These are phyloP conservation scores for Ophiostoma fasciatum DNA, from an alignment of 2,329 filamentous ascomycete genomes.

Conservation along the genomic window DNA sequence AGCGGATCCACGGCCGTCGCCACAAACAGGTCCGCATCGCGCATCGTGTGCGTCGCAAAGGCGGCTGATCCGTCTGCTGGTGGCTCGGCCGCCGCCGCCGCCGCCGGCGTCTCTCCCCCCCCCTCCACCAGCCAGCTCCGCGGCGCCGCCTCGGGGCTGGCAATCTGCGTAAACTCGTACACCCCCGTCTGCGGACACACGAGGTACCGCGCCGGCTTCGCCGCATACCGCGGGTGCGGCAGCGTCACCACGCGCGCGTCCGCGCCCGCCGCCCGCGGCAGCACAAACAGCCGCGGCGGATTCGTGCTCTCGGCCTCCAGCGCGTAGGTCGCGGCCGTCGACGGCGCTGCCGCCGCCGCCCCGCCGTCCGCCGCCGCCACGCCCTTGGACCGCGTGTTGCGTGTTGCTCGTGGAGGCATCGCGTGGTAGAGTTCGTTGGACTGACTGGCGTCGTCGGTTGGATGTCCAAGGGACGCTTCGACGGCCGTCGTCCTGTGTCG, in stretches of 20 bases:
- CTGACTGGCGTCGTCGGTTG: no score
- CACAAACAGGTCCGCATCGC: slow-evolving; percentile 60
- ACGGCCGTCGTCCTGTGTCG: neutral
- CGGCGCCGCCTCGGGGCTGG: slow-evolving; percentile 35
- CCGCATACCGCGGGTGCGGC: slow-evolving; percentile 38
- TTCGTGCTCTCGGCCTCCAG: slow-evolving; percentile 26
- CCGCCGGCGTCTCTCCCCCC: slow-evolving; percentile 4
- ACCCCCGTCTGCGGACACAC: slow-evolving; percentile 46
- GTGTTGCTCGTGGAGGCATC: slow-evolving; percentile 18
- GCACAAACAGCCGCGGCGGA: slow-evolving; percentile 42
- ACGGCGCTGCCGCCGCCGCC: slow-evolving; percentile 12
- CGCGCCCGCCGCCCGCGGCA: slow-evolving; percentile 39
- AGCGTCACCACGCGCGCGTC: slow-evolving; percentile 44
- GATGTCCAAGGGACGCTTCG: no score
- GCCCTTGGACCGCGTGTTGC: slow-evolving; percentile 29
- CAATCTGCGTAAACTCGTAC: slow-evolving; percentile 48
- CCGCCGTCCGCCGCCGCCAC: slow-evolving; percentile 16
- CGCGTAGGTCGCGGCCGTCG: slow-evolving; percentile 24
- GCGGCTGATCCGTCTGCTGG: neutral
- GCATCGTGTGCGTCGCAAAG: slow-evolving; percentile 34
- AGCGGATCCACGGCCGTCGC: slow-evolving; percentile 74
- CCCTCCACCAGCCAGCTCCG: slow-evolving; percentile 48
- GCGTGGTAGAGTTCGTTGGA: no score
- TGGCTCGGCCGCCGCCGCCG: neutral
- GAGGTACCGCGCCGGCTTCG: slow-evolving; percentile 42